phyloP scores from a whole-genome alignment of 164 flowering plant species.

The Hamamelis virginiana region DNA sequence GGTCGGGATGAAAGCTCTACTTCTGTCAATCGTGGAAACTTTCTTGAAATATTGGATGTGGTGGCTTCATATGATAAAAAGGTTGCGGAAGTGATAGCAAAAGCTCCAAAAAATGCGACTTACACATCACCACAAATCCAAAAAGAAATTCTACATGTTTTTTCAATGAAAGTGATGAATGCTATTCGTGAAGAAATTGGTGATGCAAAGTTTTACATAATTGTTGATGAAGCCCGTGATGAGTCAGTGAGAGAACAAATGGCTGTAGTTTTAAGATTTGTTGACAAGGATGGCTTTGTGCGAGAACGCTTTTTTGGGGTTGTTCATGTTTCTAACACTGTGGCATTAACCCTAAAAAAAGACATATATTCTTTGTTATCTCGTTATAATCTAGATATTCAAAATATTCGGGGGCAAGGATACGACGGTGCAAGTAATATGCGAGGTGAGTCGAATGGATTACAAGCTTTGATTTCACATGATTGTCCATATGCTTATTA shows the following conservation, averaged over 20 bases:
- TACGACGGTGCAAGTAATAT: no score
- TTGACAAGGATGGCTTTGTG: neutral
- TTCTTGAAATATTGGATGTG: no score
- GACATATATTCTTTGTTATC: no score
- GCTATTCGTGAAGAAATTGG: conserved; percentile 17
- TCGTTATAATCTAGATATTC: no score
- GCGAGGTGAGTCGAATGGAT: no score
- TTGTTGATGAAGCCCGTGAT: conserved; percentile 27
- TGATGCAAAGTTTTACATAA: conserved; percentile 19
- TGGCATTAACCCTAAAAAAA: neutral
- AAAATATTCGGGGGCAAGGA: no score
- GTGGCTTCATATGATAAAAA: no score
- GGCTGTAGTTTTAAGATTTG: neutral
- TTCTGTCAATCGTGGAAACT: no score
- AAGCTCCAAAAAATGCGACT: conserved; percentile 6
- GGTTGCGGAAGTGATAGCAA: neutral
- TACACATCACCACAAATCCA: conserved; percentile 15
- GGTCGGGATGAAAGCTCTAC: no score
- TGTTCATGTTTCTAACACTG: neutral
- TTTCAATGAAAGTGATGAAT: conserved; percentile 4
- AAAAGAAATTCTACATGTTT: conserved; percentile 18
- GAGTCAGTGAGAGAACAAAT: neutral
- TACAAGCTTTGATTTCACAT: no score
- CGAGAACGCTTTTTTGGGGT: neutral
- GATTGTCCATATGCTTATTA: no score